Base-by-base conservation (phyloP, 1,139 yeast species). In the Debaryomycetaceae sp. region DNA sequence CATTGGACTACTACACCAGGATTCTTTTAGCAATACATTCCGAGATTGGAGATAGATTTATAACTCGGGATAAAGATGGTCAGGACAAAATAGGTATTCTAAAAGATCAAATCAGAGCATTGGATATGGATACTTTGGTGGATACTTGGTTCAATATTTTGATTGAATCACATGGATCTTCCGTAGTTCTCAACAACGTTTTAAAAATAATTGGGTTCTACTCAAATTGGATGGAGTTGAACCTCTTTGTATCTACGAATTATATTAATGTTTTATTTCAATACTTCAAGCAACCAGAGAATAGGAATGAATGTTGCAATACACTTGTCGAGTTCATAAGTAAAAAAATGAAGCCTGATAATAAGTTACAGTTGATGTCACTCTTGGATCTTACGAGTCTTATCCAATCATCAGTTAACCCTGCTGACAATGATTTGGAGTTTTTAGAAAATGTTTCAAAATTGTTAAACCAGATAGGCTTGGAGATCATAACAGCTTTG, bases 221-320 rank as follows among this genome's bases (percentile, higher is more conserved):
- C 75, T 87, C 90, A 27, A 84, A 91, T 29, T 95, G 99, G 99
- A 89, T 93, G 65, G 99, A 95, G 58, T 87, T 93, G 50, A 75
- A 83, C 29, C 70, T 93, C 49, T 84, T 95, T 48, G 80, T 91
- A 34, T 81, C 83, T 42, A 78, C 83, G 20, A 80, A 80, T 38
- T 85, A 81, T 56, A 75, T 90, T 54, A 72, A 75, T 41, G 63
- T 80, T 41, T 76, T 95, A 38, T 83, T 84, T 54, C 80, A 78
- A 47, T 84, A 80, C 57, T 72, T 91, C 51, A 78, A 75, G 37
- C 69, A 67, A 47, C 53, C 58, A 22, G 58, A 58, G 27, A 69
- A 73, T 37, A 78, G 86, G 51, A 72, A 78, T 40, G 73, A 81
- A 14, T 84, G 95, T 39, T 84, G 95, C 45, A 78, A 76, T 45